Evolutionary conservation across 78 protist species (phyloP).

Genomic region (Dictyostelium discoideum): DNA sequence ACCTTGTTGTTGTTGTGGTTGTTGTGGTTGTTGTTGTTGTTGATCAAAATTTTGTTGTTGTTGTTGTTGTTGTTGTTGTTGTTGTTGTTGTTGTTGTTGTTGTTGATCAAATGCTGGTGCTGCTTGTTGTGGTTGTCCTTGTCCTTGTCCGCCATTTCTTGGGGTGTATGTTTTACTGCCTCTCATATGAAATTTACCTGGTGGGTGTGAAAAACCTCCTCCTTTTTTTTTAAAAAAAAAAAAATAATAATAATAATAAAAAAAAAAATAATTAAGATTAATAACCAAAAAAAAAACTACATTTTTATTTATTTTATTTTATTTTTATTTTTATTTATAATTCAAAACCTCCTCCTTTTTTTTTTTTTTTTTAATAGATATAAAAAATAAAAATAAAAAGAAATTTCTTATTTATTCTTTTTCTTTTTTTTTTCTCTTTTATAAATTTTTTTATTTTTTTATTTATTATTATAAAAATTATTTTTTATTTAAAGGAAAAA

Average conservation of each 20-base stretch:
- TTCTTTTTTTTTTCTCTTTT: no score
- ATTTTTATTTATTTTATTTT: no score
- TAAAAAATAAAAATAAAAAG: no score
- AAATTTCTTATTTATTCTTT: no score
- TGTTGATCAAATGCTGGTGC: background rate
- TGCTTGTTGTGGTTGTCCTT: conserved; percentile 3
- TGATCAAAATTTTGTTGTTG: background rate
- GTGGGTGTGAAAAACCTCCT: conserved; percentile 35
- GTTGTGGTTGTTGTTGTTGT: conserved; percentile 14
- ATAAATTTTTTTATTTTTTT: no score
- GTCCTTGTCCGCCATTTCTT: background rate
- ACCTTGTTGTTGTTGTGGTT: conserved; percentile 42
- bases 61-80: conserved; percentile 20
- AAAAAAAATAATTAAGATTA: background rate
- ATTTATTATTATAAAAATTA: no score
- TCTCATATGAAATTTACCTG: conserved; percentile 69
- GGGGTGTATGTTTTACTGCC: conserved; percentile 44
- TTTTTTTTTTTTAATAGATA: no score
- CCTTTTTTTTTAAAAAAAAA: background rate
- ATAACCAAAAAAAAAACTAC: no score
- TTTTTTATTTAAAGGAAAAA: no score
- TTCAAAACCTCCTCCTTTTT: no score
- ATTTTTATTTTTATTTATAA: no score
- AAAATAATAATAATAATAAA: background rate
- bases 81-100: background rate